Evolutionary conservation across 805 yeast genomes (phyloP).

Genomic region (Saturnispora besseyi): DNA sequence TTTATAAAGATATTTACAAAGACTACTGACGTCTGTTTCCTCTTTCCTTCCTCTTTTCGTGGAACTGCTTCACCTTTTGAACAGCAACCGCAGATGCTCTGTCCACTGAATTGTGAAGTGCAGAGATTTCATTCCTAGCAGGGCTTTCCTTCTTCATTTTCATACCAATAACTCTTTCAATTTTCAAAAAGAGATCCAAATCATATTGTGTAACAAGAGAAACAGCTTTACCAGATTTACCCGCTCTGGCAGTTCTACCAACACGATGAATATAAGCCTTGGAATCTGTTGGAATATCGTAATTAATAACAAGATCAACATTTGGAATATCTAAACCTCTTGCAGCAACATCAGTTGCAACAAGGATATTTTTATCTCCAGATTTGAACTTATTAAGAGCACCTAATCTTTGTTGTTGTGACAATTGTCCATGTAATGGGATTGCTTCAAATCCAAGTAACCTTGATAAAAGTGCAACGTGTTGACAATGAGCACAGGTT

Average conservation of each 20-base stretch:
- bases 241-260: conserved; percentile 97
- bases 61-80: conserved; percentile 63
- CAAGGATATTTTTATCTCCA: conserved; percentile 57
- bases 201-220: conserved; percentile 93
- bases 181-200: conserved; percentile 75
- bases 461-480: conserved; percentile 75
- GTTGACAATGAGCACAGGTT: conserved; percentile 91
- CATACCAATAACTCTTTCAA: conserved; percentile 78
- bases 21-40: not conserved
- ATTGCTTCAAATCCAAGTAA: conserved; percentile 80
- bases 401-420: conserved; percentile 78
- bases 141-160: conserved; percentile 79
- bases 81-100: conserved; percentile 89
- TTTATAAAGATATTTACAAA: not conserved
- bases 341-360: conserved; percentile 88
- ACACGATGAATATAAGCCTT: conserved; percentile 95
- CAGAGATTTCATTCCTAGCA: conserved; percentile 64
- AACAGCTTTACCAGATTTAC: conserved; percentile 78
- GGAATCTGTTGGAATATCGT: conserved; percentile 91
- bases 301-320: conserved; percentile 84
- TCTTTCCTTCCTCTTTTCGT: conserved; percentile 21
- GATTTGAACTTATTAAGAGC: conserved; percentile 72
- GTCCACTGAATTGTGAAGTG: conserved; percentile 80
- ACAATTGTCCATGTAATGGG: conserved; percentile 88
- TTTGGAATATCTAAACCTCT: conserved; percentile 95